Conservation (phyloP, 208 protist species). For the Trypanosoma melophagium region DNA sequence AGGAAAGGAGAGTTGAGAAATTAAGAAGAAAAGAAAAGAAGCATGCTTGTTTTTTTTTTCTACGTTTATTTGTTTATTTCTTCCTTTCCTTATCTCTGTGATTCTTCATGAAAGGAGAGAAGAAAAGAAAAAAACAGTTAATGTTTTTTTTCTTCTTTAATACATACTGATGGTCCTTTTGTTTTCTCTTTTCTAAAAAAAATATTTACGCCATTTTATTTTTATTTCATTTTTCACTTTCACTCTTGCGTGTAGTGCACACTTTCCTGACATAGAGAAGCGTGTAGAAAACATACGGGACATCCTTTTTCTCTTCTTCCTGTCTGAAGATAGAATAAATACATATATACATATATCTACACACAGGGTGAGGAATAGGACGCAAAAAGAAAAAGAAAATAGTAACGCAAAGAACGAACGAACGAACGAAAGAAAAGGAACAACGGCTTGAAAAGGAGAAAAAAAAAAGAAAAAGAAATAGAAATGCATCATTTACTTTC, state of each 20-base stretch:
- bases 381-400: background rate
- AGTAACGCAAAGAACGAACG: background rate
- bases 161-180: background rate
- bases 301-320: too few relatives aligned
- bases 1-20: constrained; percentile 3
- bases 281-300: too few relatives aligned
- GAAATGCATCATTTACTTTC: constrained; percentile 82
- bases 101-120: constrained; percentile 4
- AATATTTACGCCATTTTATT: background rate
- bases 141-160: background rate
- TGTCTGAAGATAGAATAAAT: too few relatives aligned
- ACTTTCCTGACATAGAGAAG: too few relatives aligned
- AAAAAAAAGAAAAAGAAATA: constrained; percentile 1
- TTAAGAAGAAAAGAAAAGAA: background rate
- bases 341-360: too few relatives aligned
- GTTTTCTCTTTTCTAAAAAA: constrained; percentile 1
- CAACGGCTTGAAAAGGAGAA: background rate
- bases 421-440: background rate
- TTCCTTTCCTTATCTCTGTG: too few relatives aligned
- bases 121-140: background rate
- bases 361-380: too few relatives aligned
- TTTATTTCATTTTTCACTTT: constrained; percentile 14
- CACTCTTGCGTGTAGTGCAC: background rate
- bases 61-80: too few relatives aligned
- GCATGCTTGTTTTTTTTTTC: background rate